phyloP scores from a whole-genome alignment of 805 yeast genomes.

The Vanderwaltozyma yarrowii region DNA sequence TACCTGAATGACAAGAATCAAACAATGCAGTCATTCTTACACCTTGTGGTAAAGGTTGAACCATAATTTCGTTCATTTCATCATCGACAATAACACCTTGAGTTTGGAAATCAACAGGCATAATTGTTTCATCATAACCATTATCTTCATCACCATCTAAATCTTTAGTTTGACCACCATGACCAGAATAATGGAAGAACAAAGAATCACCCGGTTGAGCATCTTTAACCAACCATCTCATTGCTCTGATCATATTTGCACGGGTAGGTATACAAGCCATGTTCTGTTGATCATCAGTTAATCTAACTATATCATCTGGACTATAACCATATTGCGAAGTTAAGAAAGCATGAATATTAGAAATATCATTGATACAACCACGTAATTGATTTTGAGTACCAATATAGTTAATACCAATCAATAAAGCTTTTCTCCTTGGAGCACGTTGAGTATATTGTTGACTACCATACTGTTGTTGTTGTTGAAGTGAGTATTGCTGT shows the following conservation, averaged over 20 bases:
- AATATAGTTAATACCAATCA: conserved; percentile 70
- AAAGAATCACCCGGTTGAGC: conserved; percentile 71
- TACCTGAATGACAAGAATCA: conserved; percentile 83
- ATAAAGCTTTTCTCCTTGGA: conserved; percentile 63
- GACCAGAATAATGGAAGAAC: conserved; percentile 80
- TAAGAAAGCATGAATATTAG: conserved; percentile 40
- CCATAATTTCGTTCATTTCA: conserved; percentile 60
- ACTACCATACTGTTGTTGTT: conserved; percentile 8
- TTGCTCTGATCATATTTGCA: conserved; percentile 63
- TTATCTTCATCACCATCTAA: conserved; percentile 65
- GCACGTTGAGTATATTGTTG: conserved; percentile 59
- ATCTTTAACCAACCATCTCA: conserved; percentile 69
- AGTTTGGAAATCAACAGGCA: conserved; percentile 60
- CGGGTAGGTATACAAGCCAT: conserved; percentile 48
- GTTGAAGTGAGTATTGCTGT: neutral
- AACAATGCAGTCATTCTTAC: conserved; percentile 69
- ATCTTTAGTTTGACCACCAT: conserved; percentile 70
- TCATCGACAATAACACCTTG: conserved; percentile 69
- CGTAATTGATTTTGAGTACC: conserved; percentile 51
- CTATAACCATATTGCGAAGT: conserved; percentile 36
- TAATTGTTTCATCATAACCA: conserved; percentile 62
- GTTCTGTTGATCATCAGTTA: conserved; percentile 47
- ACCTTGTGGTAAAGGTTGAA: conserved; percentile 58
- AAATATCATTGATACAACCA: conserved; percentile 77
- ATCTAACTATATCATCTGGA: conserved; percentile 46